A percentile compares a stretch with the other conserved stretches of the same genome.
Conservation (phyloP, 305 asterid genomes). For the Withania somnifera region DNA sequence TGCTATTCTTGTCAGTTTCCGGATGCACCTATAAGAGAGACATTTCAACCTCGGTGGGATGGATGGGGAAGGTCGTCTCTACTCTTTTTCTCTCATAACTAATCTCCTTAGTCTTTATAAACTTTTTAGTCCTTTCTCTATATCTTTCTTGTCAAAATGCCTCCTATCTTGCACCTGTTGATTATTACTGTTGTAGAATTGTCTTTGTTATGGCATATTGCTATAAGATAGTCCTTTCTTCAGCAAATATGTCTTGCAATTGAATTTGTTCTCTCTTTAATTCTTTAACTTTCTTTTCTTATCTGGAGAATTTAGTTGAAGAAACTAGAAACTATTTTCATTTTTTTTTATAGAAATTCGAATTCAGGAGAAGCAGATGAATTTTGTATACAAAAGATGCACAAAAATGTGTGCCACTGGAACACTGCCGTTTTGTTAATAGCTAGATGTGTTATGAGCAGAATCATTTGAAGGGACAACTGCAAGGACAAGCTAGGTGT, state of each 20-base stretch:
- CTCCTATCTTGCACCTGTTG: not conserved
- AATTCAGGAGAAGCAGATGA: not conserved
- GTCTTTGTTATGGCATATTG: not conserved
- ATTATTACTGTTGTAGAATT: not conserved
- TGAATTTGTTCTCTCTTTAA: not conserved
- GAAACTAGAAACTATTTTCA: not conserved
- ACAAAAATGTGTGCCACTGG: not conserved
- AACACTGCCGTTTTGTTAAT: not conserved
- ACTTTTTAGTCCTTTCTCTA: not conserved
- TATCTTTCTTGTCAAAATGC: not conserved
- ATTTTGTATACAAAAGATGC: not conserved
- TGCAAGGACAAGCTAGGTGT: not conserved
- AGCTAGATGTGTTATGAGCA: not conserved
- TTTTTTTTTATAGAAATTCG: not conserved
- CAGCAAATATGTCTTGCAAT: not conserved
- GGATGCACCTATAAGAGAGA: constrained; percentile 64
- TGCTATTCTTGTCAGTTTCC: constrained; percentile 64
- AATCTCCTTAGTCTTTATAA: not conserved
- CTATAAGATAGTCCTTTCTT: not conserved
- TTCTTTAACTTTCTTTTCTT: too few species aligned
- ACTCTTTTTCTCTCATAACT: not conserved
- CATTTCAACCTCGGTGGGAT: constrained; percentile 86
- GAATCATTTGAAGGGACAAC: not conserved
- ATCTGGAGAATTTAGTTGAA: not conserved
- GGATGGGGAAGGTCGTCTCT: constrained; percentile 71